Evolutionary conservation across 768 basidiomycete genomes (phyloP).

Genomic region (Coprinopsis sp.): DNA sequence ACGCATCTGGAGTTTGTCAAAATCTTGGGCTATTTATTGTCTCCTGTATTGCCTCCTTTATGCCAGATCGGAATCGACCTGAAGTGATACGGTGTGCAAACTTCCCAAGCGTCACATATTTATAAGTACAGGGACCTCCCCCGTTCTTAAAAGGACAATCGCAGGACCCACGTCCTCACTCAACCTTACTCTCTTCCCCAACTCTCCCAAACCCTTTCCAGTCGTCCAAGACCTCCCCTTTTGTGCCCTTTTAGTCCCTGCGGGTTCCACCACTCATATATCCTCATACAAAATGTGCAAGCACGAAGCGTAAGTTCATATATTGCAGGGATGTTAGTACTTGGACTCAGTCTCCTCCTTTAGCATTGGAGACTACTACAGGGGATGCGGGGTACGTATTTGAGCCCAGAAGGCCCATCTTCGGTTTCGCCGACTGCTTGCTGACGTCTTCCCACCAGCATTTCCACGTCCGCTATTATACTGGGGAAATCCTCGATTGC

Average conservation of each 20-base stretch:
- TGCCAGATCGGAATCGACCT: constrained; percentile 4
- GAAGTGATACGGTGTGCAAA: constrained; percentile 1
- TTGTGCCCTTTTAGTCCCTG: background rate
- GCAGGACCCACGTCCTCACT: too few relatives aligned
- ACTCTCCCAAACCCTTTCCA: background rate
- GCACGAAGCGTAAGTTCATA: constrained; percentile 32
- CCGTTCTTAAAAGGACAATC: constrained; percentile 1
- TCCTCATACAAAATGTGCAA: constrained; percentile 25
- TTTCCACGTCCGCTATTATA: constrained; percentile 46
- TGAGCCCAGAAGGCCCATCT: too few relatives aligned
- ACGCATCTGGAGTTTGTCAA: constrained; percentile 4
- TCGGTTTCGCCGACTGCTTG: too few relatives aligned
- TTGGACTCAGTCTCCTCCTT: constrained; percentile 6
- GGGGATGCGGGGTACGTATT: constrained; percentile 48
- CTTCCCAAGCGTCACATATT: constrained; percentile 7
- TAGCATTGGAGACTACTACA: constrained; percentile 46
- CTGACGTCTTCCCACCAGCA: constrained; percentile 26
- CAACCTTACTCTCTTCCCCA: background rate
- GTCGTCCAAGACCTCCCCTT: background rate
- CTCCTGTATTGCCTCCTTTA: constrained; percentile 7
- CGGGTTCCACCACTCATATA: background rate
- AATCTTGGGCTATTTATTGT: constrained; percentile 2
- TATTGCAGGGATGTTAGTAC: too few relatives aligned
- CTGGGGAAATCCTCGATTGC: constrained; percentile 41
- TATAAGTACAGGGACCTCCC: constrained; percentile 5